Evolutionary conservation across 108 stramenopile genomes (phyloP).

Genomic region (Skeletonema potamos): DNA sequence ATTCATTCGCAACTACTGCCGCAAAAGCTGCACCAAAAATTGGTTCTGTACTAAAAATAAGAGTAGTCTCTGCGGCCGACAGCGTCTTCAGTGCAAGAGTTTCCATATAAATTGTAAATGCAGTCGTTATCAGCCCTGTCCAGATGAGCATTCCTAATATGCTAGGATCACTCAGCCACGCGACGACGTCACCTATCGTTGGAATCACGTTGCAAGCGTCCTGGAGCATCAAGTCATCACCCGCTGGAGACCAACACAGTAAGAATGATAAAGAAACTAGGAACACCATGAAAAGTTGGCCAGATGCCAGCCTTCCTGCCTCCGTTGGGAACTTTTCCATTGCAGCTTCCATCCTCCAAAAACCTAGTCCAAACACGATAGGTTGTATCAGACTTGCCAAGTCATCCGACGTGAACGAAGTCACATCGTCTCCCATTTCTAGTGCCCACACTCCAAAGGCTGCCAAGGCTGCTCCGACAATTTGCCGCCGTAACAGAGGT

Average conservation of each 20-base stretch:
- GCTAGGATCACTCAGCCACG: constrained; percentile 59
- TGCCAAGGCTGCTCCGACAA: constrained; percentile 67
- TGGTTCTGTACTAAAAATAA: constrained; percentile 91
- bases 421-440: constrained; percentile 58
- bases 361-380: constrained; percentile 85
- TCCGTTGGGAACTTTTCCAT: constrained; percentile 67
- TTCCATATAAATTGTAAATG: constrained; percentile 88
- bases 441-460: constrained; percentile 83
- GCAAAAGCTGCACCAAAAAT: constrained; percentile 88
- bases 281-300: constrained; percentile 82
- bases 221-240: constrained; percentile 12
- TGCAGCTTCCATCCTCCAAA: constrained; percentile 76
- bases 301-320: constrained; percentile 74
- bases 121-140: constrained; percentile 91
- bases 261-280: constrained; percentile 48
- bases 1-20: constrained; percentile 75
- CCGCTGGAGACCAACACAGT: constrained; percentile 32
- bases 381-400: constrained; percentile 74
- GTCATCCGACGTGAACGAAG: constrained; percentile 58
- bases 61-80: constrained; percentile 87
- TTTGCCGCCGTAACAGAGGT: constrained; percentile 45
- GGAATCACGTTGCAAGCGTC: constrained; percentile 25
- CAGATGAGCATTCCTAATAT: constrained; percentile 70
- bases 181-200: constrained; percentile 8
- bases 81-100: constrained; percentile 84